Conservation (phyloP, 75 land plant species). For the Selaginella tamariscina region DNA sequence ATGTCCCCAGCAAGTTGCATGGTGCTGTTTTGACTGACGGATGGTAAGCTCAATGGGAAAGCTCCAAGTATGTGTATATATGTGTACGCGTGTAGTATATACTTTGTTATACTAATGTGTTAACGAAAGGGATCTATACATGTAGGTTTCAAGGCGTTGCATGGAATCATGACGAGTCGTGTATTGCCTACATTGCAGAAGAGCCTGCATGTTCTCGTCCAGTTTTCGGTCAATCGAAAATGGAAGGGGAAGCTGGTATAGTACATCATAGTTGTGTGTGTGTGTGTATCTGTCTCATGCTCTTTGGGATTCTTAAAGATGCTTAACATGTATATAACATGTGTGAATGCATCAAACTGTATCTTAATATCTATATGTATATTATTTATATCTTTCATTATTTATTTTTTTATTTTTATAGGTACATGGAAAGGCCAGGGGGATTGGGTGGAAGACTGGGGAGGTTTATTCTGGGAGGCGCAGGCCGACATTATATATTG, state of each 20-base stretch:
- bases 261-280: too few species aligned
- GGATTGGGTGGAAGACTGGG: constrained; percentile 94
- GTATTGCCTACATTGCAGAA: constrained; percentile 90
- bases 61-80: too few species aligned
- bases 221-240: constrained; percentile 39
- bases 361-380: too few species aligned
- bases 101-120: too few species aligned
- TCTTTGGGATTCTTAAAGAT: too few species aligned
- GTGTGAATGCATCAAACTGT: too few species aligned
- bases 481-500: constrained; percentile 61
- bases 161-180: constrained; percentile 72
- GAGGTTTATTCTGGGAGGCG: constrained; percentile 79
- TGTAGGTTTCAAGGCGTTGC: constrained; percentile 97
- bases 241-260: constrained; percentile 36
- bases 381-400: too few species aligned
- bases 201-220: constrained; percentile 55
- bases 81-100: too few species aligned
- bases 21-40: constrained; percentile 81
- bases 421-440: constrained; percentile 96
- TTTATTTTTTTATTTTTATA: too few species aligned
- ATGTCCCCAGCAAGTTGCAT: constrained; percentile 58
- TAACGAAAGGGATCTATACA: too few species aligned
- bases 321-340: too few species aligned
- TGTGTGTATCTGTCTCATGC: too few species aligned
- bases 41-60: constrained; percentile 38